A percentile compares a stretch with the other conserved stretches of the same genome.
Conservation (phyloP, 768 basidiomycete species). For the Auriscalpium vulgare region DNA sequence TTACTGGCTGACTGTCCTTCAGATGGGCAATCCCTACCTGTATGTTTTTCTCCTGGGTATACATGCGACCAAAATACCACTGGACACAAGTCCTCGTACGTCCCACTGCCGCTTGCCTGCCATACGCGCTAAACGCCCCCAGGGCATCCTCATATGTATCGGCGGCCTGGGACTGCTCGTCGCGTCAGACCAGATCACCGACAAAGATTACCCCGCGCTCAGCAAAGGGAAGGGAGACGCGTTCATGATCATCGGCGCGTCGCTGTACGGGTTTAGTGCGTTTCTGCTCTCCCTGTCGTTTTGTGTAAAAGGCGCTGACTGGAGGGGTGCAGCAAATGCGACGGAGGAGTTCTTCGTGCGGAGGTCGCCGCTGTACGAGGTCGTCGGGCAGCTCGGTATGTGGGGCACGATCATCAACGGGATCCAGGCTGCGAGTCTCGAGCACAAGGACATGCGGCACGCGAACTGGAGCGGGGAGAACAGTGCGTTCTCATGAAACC, state of each 20-base stretch:
- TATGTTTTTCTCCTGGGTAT: slow-evolving; percentile 75
- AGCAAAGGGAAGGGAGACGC: slow-evolving; percentile 70
- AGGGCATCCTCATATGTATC: slow-evolving; percentile 71
- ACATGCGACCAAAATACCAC: slow-evolving; percentile 72
- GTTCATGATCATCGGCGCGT: slow-evolving; percentile 82
- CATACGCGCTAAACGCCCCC: background rate
- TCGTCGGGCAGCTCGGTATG: slow-evolving; percentile 81
- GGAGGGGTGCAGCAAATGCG: slow-evolving; percentile 54
- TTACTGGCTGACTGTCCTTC: background rate
- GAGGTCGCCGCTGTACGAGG: slow-evolving; percentile 73
- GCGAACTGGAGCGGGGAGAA: slow-evolving; percentile 69
- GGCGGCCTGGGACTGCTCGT: slow-evolving; percentile 76
- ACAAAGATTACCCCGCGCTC: slow-evolving; percentile 64
- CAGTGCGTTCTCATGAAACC: slow-evolving; percentile 34
- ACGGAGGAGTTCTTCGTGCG: slow-evolving; percentile 86
- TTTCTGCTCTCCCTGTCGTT: slow-evolving; percentile 9
- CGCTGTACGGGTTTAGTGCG: slow-evolving; percentile 80
- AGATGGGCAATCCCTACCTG: slow-evolving; percentile 90
- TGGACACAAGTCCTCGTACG: slow-evolving; percentile 76
- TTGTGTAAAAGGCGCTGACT: background rate
- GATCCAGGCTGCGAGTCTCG: slow-evolving; percentile 67
- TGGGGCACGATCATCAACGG: slow-evolving; percentile 78
- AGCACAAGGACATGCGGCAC: slow-evolving; percentile 56
- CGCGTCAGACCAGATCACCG: slow-evolving; percentile 65
- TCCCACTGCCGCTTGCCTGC: background rate